Base-by-base conservation (phyloP, 2,329 filamentous ascomycete genomes). In the Epichloe hybrida region DNA sequence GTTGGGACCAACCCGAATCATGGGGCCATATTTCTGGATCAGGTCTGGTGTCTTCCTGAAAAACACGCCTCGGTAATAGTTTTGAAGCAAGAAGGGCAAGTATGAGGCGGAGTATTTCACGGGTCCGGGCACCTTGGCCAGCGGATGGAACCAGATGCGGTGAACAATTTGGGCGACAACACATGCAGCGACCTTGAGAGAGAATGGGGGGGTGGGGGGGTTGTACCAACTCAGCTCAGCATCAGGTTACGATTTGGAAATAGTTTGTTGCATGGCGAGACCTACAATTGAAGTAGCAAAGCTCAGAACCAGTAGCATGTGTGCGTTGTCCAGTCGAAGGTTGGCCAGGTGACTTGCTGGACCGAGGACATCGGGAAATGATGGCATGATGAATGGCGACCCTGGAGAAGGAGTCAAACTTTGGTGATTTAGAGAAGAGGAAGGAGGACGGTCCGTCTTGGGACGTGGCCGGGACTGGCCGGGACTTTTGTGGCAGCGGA, bases 1-100 rank as follows among this genome's bases (percentile, higher is more conserved):
- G 17, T 67, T 64, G 0, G 72, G 71, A 0, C 62, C 64, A n/a
- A 70, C 61, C 1, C 72, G 66, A 12, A 75, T 63, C 1, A 72
- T 61, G 15, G 62, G 56, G 9, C 62, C 63, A 42, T 64, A 65
- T 41, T 58, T 58, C n/a, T 51, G 55, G 38, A 64, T 61, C 17
- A 59, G 45, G 2, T 46, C 23, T 7, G 27, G 23, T n/a, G 54
- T 52, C 2, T 48, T 44, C 62, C 43, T 66, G 50, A 17, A 53
- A 43, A 51, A 57, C 0, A 15, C 49, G 0, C 60, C 60, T 13
- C 41, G 17, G n/a, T 61, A 42, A 35, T 58, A 47, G 27, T 48
- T 55, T 5, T 50, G 27, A 34, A 58, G 62, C 1, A 56, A 50
- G 37, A 41, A 55, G 3, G 58, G 57, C 3, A 58, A 34, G 17